Conservation (phyloP, 1,139 yeast species). For the Geotrichum phurueaensis region DNA sequence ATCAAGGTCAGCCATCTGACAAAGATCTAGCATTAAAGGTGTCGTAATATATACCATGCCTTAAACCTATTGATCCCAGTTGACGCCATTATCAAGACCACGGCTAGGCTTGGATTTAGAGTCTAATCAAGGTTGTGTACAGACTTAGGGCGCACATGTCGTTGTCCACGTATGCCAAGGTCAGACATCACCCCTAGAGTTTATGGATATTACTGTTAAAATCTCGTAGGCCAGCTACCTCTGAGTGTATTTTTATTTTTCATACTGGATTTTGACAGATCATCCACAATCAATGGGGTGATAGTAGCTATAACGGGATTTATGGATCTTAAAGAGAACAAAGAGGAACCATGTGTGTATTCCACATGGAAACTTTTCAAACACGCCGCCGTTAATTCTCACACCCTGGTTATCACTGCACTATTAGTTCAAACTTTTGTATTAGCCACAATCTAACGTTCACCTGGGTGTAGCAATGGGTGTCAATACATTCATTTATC, state of each 20-base stretch:
- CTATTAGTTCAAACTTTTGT: neutral
- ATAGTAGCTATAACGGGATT: neutral
- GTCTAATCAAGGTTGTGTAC: neutral
- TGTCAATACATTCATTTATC: too few species aligned
- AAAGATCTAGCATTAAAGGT: too few species aligned
- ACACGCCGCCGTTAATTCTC: too few species aligned
- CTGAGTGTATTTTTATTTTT: neutral
- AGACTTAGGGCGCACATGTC: neutral
- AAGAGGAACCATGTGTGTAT: neutral
- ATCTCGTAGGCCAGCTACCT: neutral
- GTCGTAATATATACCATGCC: too few species aligned
- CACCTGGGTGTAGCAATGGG: too few species aligned
- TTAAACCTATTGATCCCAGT: too few species aligned
- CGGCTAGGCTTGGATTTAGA: neutral
- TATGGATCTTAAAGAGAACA: neutral
- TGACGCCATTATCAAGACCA: neutral
- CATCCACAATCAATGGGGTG: neutral
- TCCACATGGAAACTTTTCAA: neutral
- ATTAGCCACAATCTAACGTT: too few species aligned
- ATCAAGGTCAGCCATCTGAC: neutral
- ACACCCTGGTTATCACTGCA: neutral
- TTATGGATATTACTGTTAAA: neutral
- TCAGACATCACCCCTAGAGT: neutral
- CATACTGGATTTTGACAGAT: neutral
- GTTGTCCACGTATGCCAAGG: neutral